Percentiles rank a stretch among this genome's conserved stretches.
phyloP scores from a whole-genome alignment of 1,139 yeast species.

The Meyerozyma athensensis region DNA sequence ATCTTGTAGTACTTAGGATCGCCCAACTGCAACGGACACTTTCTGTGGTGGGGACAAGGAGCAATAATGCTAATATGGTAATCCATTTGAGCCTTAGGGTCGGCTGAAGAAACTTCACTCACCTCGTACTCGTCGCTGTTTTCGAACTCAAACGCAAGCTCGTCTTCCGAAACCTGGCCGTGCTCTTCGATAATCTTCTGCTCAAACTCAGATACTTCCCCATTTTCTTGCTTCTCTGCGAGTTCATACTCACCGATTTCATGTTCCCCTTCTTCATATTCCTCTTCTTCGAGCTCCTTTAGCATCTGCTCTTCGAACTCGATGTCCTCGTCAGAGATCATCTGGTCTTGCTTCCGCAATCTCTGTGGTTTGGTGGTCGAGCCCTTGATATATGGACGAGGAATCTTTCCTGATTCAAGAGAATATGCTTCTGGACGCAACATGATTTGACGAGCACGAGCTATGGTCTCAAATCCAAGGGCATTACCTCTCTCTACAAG shows the following conservation, averaged over 20 bases:
- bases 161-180: constrained; percentile 41
- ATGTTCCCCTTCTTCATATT: constrained; percentile 13
- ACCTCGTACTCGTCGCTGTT: constrained; percentile 37
- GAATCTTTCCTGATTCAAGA: constrained; percentile 57
- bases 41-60: constrained; percentile 87
- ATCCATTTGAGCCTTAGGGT: constrained; percentile 18
- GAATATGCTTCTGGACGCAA: constrained; percentile 71
- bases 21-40: constrained; percentile 80
- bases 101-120: constrained; percentile 19
- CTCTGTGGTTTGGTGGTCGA: constrained; percentile 40
- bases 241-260: constrained; percentile 7
- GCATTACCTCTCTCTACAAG: constrained; percentile 88
- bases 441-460: constrained; percentile 86
- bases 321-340: constrained; percentile 32
- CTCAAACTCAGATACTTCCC: constrained; percentile 24
- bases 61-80: constrained; percentile 67
- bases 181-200: constrained; percentile 32
- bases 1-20: constrained; percentile 64
- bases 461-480: constrained; percentile 79
- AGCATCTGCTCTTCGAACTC: constrained; percentile 28
- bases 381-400: constrained; percentile 65
- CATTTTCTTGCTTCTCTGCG: constrained; percentile 11
- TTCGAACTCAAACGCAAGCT: constrained; percentile 47
- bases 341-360: constrained; percentile 31
- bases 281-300: constrained; percentile 22